Conservation (phyloP, 352 stramenopile genomes). For the Phytophthora rubi region DNA sequence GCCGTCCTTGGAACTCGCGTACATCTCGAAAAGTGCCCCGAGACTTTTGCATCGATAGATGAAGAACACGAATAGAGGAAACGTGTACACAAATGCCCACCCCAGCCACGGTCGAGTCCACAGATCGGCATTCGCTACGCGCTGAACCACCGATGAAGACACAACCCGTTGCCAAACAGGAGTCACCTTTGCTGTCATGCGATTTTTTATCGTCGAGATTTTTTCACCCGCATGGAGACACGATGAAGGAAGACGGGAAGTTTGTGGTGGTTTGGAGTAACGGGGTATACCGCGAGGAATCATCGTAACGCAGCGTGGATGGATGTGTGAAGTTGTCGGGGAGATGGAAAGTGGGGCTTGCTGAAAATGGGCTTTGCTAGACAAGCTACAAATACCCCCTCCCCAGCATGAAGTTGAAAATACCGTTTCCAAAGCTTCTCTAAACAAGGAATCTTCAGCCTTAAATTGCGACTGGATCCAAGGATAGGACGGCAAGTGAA, state of each 20-base stretch:
- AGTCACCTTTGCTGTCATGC: neutral
- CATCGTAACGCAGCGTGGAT: neutral
- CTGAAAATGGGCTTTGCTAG: neutral
- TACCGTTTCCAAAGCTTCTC: no score
- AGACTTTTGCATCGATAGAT: neutral
- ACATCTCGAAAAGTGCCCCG: constrained; percentile 24
- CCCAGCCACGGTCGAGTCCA: constrained; percentile 29
- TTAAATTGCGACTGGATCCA: no score
- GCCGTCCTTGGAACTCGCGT: constrained; percentile 15
- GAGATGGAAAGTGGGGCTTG: neutral
- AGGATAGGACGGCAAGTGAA: no score
- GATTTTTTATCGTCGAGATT: neutral
- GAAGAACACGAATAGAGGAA: constrained; percentile 6
- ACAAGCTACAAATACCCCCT: no score
- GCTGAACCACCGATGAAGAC: neutral
- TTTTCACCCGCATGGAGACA: neutral
- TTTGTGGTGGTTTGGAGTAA: neutral
- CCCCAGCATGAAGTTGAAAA: no score
- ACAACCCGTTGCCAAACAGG: neutral
- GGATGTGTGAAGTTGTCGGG: no score
- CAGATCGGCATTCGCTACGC: neutral
- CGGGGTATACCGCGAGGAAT: neutral
- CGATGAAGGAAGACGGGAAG: neutral
- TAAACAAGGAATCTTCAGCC: no score
- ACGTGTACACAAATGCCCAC: constrained; percentile 37